Evolutionary conservation across 208 protist species (phyloP).

Genomic region (Trypanosomatidae sp.): DNA sequence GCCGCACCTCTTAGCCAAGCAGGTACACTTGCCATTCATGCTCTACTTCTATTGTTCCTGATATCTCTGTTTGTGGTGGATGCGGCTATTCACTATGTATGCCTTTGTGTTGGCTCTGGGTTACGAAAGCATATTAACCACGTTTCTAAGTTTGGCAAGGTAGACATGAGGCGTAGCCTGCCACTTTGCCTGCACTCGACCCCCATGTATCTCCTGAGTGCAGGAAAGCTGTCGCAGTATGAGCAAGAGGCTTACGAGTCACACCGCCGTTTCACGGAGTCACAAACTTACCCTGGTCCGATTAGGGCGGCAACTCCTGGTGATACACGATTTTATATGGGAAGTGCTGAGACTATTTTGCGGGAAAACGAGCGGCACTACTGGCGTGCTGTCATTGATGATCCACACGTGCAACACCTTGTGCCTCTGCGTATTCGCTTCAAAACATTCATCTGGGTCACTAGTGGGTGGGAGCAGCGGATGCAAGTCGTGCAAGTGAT

Average conservation of each 20-base stretch:
- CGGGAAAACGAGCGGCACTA: slow-evolving; percentile 83
- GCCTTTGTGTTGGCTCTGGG: background rate
- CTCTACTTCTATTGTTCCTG: background rate
- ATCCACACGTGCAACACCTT: slow-evolving; percentile 72
- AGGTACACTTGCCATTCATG: background rate
- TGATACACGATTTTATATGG: slow-evolving; percentile 84
- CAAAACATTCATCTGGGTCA: slow-evolving; percentile 82
- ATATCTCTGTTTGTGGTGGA: background rate
- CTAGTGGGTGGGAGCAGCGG: slow-evolving; percentile 75
- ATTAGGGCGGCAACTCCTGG: slow-evolving; percentile 81
- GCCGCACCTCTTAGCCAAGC: background rate
- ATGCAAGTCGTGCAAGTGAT: slow-evolving; percentile 81
- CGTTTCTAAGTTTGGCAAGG: background rate
- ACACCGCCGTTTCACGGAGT: slow-evolving; percentile 51
- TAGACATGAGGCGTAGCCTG: slow-evolving; percentile 14
- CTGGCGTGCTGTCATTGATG: slow-evolving; percentile 83
- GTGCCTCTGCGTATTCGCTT: slow-evolving; percentile 79
- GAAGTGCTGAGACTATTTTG: slow-evolving; percentile 74
- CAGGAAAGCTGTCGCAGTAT: slow-evolving; percentile 52
- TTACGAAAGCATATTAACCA: background rate
- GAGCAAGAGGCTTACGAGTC: slow-evolving; percentile 85
- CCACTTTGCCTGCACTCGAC: slow-evolving; percentile 12
- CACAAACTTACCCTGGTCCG: slow-evolving; percentile 70
- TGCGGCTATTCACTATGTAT: background rate
- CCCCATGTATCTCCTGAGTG: slow-evolving; percentile 20